Base-by-base conservation (phyloP, 352 stramenopile species). In the Thalassiosira mediterranea region DNA sequence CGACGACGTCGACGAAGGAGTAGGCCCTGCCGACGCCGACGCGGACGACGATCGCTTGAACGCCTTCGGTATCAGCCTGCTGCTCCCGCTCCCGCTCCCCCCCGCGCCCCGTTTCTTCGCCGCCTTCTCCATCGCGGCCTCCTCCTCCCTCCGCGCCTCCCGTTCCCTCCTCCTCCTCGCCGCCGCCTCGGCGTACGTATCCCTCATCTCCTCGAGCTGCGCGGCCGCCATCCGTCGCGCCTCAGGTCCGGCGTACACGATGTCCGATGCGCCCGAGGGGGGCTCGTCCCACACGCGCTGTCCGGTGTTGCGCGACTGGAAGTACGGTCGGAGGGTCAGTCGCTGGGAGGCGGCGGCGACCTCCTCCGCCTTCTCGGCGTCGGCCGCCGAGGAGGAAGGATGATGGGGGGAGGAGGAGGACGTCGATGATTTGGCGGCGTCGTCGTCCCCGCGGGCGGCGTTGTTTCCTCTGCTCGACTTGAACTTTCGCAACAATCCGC, bases 241-340 rank as follows among this genome's bases (percentile, higher is more conserved):
- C 60, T 88, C 78, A 2, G 75, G 38, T 2, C 63, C 71, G 0
- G 86, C 86, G 48, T 82, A 82, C 2, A 86, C 15, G 19, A 92
- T 81, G 8, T 74, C 66, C 10, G 81, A 86, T 8, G 86, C 86
- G 25, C 86, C 86, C 8, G 67, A 83, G 0, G 86, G 86, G 23
- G 83, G 86, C 66, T 92, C 86, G 58, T 92, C 86, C 86, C 86
- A 92, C 11, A 88, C 83, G n/a, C 82, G 62, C 61, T 90, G 56
- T 3, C 62, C 60, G 0, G 83, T 90, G 21, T 81, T 76, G 42
- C 48, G 53, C 44, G 87, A 88, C 61, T 87, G 75, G 64, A 84
- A 92, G 66, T 86, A 92, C 2, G 72, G 81, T 2, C 86, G 77
- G 34, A 92, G 71, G 2, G 72, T 72, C 10, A 91, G 65, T 23